Evolutionary conservation across 768 basidiomycete genomes (phyloP).

Genomic region (Tephrocybe rancida): DNA sequence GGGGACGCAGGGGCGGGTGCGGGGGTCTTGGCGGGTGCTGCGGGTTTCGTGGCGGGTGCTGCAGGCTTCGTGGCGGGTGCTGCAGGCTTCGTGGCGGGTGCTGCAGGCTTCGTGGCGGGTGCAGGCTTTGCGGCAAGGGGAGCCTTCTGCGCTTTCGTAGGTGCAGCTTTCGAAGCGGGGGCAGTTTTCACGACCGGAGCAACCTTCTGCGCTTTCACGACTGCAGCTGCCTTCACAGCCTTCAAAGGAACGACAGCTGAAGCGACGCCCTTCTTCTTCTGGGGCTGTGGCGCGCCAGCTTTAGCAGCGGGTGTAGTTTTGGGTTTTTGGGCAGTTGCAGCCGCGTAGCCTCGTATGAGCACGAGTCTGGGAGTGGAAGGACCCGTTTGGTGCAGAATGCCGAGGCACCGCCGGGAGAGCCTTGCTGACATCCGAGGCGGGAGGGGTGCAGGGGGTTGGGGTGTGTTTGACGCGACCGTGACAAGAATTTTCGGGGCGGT

Average conservation of each 20-base stretch:
- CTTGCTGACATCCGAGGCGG: too few species aligned
- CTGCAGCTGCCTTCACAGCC: too few species aligned
- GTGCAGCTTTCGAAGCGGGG: not conserved
- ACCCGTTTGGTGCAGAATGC: too few species aligned
- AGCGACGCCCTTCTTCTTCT: not conserved
- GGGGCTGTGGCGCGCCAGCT: too few species aligned
- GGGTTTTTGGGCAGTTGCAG: too few species aligned
- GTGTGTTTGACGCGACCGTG: not conserved
- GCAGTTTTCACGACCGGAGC: too few species aligned
- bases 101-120: not conserved
- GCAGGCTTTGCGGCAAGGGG: not conserved
- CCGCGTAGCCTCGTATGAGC: too few species aligned
- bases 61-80: not conserved
- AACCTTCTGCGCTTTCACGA: too few species aligned
- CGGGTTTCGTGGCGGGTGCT: not conserved
- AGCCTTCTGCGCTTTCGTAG: too few species aligned
- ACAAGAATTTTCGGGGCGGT: slow-evolving; percentile 6
- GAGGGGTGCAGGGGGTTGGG: not conserved
- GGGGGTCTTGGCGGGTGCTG: not conserved
- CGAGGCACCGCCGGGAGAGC: not conserved
- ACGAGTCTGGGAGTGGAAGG: too few species aligned
- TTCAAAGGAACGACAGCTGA: not conserved
- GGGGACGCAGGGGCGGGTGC: not conserved
- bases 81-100: not conserved
- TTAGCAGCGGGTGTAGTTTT: not conserved